Base-by-base conservation (phyloP, 352 stramenopile genomes). In the Phytopythium chamaehyphon region DNA sequence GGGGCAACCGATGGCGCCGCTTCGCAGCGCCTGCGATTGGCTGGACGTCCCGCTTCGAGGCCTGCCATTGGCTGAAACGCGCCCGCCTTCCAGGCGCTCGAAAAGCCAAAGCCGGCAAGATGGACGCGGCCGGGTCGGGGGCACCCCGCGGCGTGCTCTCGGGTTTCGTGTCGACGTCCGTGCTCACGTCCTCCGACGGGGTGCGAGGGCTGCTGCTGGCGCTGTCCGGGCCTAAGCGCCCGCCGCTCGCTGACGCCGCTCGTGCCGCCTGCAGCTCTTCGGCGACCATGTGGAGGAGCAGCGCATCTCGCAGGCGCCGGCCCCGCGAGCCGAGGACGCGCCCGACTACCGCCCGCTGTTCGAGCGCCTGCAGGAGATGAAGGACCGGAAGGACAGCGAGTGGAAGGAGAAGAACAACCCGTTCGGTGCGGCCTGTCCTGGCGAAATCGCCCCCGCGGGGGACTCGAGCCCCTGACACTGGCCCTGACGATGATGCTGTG, bases 361-460 rank as follows among this genome's bases (percentile, higher is more conserved):
- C 47, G 84, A 95, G 36, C 82, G 83, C 2, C 65, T 95, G 12
- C 77, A 93, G 57, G 82, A 93, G 45, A 73, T 75, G 38, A 80
- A 76, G 21, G 77, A 92, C 24, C 53, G 86, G 51, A 90, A 92
- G 21, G 82, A 95, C 40, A 80, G 73, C 28, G 84, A 93, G n/a
- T 95, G 84, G 84, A 90, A 90, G 56, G 77, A 92, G 55, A 93
- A 95, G 63, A 83, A 95, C 59, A 95, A 95, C 42, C 82, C 84
- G 18, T 95, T 93, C 53, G 84, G 84, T 93, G 44, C 16, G 61
- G 15, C n/a, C n/a, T n/a, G n/a, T n/a, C n/a, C n/a, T n/a, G n/a
- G n/a, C n/a, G n/a, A n/a, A n/a, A n/a, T n/a, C n/a, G n/a, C n/a
- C n/a, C n/a, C n/a, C n/a, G n/a, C n/a, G n/a, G n/a, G n/a, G n/a